A percentile compares a stretch with the other conserved stretches of the same genome.
phyloP scores from a whole-genome alignment of 305 asterid species.

The Fraxinus paxiana region DNA sequence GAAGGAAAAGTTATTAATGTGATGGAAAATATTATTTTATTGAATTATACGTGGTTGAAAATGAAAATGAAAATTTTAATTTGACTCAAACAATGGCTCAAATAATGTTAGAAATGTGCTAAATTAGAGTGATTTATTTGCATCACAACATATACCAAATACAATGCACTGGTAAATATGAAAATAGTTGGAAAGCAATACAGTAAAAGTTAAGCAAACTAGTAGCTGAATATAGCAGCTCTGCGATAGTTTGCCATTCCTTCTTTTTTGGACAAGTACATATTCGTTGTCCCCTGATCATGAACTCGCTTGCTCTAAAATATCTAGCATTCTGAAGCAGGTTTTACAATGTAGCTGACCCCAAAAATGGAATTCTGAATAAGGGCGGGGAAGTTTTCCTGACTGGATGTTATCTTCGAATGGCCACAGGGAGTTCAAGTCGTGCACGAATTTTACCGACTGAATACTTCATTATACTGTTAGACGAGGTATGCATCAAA shows the following conservation, averaged over 20 bases:
- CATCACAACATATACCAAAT: background rate
- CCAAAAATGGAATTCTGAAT: constrained; percentile 63
- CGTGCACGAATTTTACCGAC: constrained; percentile 79
- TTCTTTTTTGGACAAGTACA: background rate
- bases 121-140: background rate
- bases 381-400: constrained; percentile 84
- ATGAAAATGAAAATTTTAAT: no score
- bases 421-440: constrained; percentile 44
- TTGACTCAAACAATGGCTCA: background rate
- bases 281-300: background rate
- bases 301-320: background rate
- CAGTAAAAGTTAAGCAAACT: background rate
- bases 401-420: constrained; percentile 90
- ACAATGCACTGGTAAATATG: background rate
- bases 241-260: background rate
- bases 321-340: constrained; percentile 42
- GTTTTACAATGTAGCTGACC: constrained; percentile 78
- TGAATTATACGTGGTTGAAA: no score
- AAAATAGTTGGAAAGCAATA: background rate
- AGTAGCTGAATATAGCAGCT: background rate
- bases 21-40: no score
- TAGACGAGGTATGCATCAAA: constrained; percentile 65
- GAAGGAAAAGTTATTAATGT: no score
- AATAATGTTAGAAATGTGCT: background rate
- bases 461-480: constrained; percentile 68